These are phyloP conservation scores for Mycosphaerella sp. DNA, from an alignment of 2,329 filamentous ascomycete species.

Conservation along the genomic window DNA sequence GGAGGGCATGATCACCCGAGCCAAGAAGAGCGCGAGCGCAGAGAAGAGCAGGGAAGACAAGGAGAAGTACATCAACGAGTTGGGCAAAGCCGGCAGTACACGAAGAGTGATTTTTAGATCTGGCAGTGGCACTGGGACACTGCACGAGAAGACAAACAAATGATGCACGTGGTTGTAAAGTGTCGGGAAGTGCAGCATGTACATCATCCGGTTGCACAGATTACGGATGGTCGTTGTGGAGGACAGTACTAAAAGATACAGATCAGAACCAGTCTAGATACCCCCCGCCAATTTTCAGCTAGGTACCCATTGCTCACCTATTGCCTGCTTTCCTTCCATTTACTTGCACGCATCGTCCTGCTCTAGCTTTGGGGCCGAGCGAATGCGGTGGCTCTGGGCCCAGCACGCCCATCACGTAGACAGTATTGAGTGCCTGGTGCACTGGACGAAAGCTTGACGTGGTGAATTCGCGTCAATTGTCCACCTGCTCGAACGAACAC, in stretches of 20 bases:
- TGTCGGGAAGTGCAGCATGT: neutral
- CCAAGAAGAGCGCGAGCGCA: constrained; percentile 56
- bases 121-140: neutral
- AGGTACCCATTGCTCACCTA: neutral
- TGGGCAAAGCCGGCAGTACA: constrained; percentile 66
- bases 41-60: constrained; percentile 36
- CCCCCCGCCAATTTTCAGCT: neutral
- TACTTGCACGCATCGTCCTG: no score
- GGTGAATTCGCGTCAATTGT: no score
- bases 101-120: constrained; percentile 61
- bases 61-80: constrained; percentile 54
- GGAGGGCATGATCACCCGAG: constrained; percentile 74
- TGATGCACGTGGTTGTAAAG: neutral
- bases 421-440: no score
- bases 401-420: no score
- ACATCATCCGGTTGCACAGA: neutral
- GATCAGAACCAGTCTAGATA: neutral
- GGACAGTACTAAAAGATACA: constrained; percentile 3
- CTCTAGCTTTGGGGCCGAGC: no score
- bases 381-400: no score
- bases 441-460: no score
- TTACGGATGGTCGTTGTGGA: neutral
- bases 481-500: no score
- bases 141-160: constrained; percentile 3
- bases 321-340: no score